These are phyloP conservation scores for Mycena chlorophos DNA, from an alignment of 768 basidiomycete species.

Conservation along the genomic window DNA sequence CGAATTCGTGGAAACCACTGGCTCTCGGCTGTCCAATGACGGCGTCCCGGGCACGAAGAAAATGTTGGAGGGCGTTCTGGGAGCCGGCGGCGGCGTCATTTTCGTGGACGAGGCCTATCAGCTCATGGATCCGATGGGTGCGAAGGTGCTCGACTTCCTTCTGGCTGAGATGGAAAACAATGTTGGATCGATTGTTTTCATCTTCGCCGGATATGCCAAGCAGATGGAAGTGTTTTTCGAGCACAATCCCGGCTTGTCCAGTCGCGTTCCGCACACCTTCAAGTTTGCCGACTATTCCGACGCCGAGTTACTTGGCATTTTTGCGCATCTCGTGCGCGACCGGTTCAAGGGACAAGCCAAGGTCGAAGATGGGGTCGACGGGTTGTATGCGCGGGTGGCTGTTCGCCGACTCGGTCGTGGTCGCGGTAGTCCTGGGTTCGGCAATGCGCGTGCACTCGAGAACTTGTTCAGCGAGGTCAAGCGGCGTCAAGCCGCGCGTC, in stretches of 20 bases:
- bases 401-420: conserved; percentile 63
- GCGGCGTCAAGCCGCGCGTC: conserved; percentile 54
- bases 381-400: conserved; percentile 56
- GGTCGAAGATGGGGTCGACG: conserved; percentile 53
- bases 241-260: conserved; percentile 67
- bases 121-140: conserved; percentile 45
- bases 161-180: conserved; percentile 77
- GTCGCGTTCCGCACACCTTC: conserved; percentile 65
- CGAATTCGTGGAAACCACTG: conserved; percentile 62
- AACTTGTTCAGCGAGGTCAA: conserved; percentile 48
- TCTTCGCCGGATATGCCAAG: conserved; percentile 68
- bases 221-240: conserved; percentile 80
- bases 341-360: conserved; percentile 51
- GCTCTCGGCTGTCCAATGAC: conserved; percentile 56
- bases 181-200: conserved; percentile 63
- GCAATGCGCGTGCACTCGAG: conserved; percentile 64
- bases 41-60: conserved; percentile 56
- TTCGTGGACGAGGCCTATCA: conserved; percentile 78
- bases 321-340: conserved; percentile 48
- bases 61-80: conserved; percentile 45
- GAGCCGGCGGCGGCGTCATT: conserved; percentile 60
- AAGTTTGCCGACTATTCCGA: conserved; percentile 65
- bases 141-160: conserved; percentile 65
- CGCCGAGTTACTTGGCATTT: conserved; percentile 54
- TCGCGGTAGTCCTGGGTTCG: conserved; percentile 60